Evolutionary conservation across 345 rosid genomes (phyloP).

Genomic region (Euphorbia peplus): DNA sequence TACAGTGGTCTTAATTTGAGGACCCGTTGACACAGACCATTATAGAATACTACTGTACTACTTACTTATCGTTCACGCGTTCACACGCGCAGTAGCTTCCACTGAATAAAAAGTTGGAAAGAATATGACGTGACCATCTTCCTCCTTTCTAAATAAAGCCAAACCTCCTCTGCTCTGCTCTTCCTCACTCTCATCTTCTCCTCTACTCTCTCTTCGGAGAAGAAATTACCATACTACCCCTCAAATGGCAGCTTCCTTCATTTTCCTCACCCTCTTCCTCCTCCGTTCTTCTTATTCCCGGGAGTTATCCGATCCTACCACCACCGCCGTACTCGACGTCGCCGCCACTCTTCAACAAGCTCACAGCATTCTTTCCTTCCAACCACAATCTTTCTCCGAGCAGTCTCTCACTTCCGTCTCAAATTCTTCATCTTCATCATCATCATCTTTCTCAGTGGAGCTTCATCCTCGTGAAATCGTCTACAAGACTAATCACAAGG

Average conservation of each 20-base stretch:
- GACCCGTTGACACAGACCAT: no score
- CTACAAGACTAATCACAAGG: slow-evolving; percentile 40
- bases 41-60: no score
- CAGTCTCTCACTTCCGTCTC: slow-evolving; percentile 1
- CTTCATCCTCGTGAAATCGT: slow-evolving; percentile 67
- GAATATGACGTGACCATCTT: not conserved
- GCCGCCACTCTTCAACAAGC: slow-evolving; percentile 50
- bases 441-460: slow-evolving; percentile 40
- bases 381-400: slow-evolving; percentile 26
- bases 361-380: slow-evolving; percentile 36
- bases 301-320: slow-evolving; percentile 11
- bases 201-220: no score
- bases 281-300: slow-evolving; percentile 37
- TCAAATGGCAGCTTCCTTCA: not conserved
- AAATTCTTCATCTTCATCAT: slow-evolving; percentile 35
- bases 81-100: no score
- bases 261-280: not conserved
- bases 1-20: no score
- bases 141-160: slow-evolving; percentile 17
- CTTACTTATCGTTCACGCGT: no score
- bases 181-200: not conserved
- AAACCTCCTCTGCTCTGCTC: not conserved
- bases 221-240: not conserved
- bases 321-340: slow-evolving; percentile 42
- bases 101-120: not conserved